Conservation (phyloP, 2,329 filamentous ascomycete species). For the Colletotrichum coccodes region DNA sequence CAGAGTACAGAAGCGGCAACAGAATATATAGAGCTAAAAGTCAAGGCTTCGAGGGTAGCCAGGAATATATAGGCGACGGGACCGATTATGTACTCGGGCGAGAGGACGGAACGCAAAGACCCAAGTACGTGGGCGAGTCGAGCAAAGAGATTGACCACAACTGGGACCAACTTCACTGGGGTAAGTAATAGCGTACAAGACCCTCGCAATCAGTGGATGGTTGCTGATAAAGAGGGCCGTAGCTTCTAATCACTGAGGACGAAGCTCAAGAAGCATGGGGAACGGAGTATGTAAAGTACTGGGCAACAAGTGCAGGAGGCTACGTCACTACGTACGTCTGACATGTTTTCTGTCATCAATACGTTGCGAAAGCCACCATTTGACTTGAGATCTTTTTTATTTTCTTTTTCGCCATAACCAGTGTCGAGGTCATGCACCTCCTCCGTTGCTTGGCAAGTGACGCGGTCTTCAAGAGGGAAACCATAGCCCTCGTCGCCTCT, state of each 20-base stretch:
- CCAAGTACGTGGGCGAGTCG: neutral
- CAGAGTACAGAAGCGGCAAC: neutral
- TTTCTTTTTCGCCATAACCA: no score
- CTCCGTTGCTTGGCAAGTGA: no score
- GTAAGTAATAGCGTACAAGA: no score
- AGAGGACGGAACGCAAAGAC: neutral
- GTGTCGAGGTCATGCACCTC: no score
- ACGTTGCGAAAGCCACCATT: no score
- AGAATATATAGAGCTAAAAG: neutral
- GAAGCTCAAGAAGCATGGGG: conserved; percentile 5
- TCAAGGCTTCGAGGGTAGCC: neutral
- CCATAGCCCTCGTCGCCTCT: no score
- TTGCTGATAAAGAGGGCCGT: no score
- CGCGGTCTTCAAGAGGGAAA: no score
- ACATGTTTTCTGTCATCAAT: no score
- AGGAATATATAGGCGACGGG: neutral
- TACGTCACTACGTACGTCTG: conserved; percentile 1
- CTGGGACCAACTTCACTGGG: neutral
- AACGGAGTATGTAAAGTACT: neutral
- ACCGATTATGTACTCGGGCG: neutral
- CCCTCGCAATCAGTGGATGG: no score
- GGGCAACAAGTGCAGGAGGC: neutral
- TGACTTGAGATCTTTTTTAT: no score
- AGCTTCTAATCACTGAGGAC: neutral
- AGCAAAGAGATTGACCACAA: conserved; percentile 6